Evolutionary conservation across 805 yeast genomes (phyloP), one percentile per base, ranked within the genome.

Genomic region (Cyberlindnera bimundalis): DNA sequence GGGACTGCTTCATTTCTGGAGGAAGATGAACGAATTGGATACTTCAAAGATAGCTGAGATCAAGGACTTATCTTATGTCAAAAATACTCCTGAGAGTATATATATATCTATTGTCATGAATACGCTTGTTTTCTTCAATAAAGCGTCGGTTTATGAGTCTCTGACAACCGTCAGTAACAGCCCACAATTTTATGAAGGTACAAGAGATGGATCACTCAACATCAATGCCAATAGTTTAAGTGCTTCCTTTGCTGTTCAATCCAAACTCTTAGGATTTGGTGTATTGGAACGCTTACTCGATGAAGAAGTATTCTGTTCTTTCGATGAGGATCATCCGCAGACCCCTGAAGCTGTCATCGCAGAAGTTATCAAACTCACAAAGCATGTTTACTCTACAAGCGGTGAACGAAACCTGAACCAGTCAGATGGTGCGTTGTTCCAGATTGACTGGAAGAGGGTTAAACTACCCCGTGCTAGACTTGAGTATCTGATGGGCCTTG

Each of bases 111-210:
- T 73, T n/a, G 55, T 75, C 9, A 61, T 68, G 35, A 69, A 68
- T 32, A 56, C 69, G 2, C 54, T 78, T 5, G 62, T 67, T 2
- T 63, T 77, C 9, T 66, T 74, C 48, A 67, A 70, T n/a, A 72
- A 71, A 35, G 59, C 73, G 0, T 68, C 71, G 3, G 65, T 68
- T 10, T 58, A 60, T 33, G 67, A 68, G 4, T 50, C 52, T 17
- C 36, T 66, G 6, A 48, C 56, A 17, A 45, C 55, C 4, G 66
- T 73, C 17, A 55, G 62, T 13, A 42, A 46, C 35, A 62, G 66
- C 1, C 60, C 58, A 5, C 52, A 66, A n/a, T 65, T 73, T 3
- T 67, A 64, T 40, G 67, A 73, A 4, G 70, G 67, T 34, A 50
- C 60, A n/a, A 30, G 40, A 14, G 42, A 41, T 34, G 59, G 56